Percentiles rank a stretch among this genome's conserved stretches.
Evolutionary conservation across 352 stramenopile genomes (phyloP).

Genomic region (Globisporangium spinosum): DNA sequence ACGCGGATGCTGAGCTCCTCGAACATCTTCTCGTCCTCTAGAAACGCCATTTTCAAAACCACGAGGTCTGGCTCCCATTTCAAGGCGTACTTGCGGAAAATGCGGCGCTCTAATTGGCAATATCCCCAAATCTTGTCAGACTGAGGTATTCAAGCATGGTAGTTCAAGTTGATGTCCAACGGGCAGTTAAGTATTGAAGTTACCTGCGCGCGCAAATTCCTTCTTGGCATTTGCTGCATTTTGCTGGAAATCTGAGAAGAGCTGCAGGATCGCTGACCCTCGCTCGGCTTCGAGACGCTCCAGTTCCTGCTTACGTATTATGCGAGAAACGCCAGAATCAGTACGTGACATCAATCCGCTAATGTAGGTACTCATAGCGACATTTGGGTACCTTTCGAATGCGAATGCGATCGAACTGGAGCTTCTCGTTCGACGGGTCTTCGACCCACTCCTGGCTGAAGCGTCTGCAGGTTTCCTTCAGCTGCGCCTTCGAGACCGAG

Average conservation of each 20-base stretch:
- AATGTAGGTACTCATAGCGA: neutral
- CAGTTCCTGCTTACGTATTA: constrained; percentile 31
- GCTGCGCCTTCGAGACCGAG: constrained; percentile 43
- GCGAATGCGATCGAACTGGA: constrained; percentile 73
- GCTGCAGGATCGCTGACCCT: constrained; percentile 33
- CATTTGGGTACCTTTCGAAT: constrained; percentile 59
- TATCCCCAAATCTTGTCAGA: neutral
- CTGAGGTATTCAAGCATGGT: neutral
- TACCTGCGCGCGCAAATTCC: constrained; percentile 44
- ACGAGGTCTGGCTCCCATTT: constrained; percentile 22
- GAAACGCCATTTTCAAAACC: constrained; percentile 37
- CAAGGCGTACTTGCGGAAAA: constrained; percentile 46
- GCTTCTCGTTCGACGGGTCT: constrained; percentile 78
- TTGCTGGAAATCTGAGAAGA: constrained; percentile 47
- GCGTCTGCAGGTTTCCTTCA: constrained; percentile 66
- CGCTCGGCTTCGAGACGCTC: constrained; percentile 39
- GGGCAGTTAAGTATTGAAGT: neutral
- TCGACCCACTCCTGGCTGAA: constrained; percentile 79
- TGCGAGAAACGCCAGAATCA: neutral
- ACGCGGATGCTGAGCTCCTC: constrained; percentile 66
- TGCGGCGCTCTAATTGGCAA: constrained; percentile 30
- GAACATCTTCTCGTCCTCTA: constrained; percentile 52
- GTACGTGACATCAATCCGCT: neutral
- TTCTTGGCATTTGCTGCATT: constrained; percentile 44
- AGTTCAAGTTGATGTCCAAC: neutral